Percentiles rank a stretch among this genome's conserved stretches.
Conservation (phyloP, 345 rosid genomes). For the Populus nigra region DNA sequence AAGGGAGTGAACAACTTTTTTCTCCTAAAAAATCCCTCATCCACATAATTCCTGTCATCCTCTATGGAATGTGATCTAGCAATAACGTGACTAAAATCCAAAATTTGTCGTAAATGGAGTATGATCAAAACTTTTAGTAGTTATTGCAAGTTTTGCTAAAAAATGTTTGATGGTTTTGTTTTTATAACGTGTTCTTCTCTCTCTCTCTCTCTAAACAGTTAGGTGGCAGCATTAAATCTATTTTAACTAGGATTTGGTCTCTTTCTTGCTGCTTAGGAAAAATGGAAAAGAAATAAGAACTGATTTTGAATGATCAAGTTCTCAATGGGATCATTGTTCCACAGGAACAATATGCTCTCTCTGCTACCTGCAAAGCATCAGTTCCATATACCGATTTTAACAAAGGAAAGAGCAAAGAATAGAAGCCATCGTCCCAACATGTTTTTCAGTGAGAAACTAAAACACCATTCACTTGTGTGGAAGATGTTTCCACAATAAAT, state of each 20-base stretch:
- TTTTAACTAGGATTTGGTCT: too few species aligned
- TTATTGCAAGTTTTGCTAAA: neutral
- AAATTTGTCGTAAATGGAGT: too few species aligned
- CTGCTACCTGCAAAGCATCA: too few species aligned
- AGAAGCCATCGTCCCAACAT: neutral
- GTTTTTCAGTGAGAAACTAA: neutral
- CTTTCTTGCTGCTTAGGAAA: too few species aligned
- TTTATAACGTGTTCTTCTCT: neutral
- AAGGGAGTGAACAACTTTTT: too few species aligned
- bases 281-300: too few species aligned
- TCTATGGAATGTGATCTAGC: too few species aligned
- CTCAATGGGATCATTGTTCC: slow-evolving; percentile 26
- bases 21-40: too few species aligned
- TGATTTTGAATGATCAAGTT: slow-evolving; percentile 19
- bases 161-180: neutral
- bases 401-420: neutral
- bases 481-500: neutral
- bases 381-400: neutral
- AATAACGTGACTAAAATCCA: too few species aligned
- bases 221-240: neutral
- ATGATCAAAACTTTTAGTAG: neutral
- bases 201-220: neutral
- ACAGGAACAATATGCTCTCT: slow-evolving; percentile 29
- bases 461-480: neutral
- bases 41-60: too few species aligned